Base-by-base conservation (phyloP, 2,329 filamentous ascomycete species). In the Fusarium pseudograminearum region DNA sequence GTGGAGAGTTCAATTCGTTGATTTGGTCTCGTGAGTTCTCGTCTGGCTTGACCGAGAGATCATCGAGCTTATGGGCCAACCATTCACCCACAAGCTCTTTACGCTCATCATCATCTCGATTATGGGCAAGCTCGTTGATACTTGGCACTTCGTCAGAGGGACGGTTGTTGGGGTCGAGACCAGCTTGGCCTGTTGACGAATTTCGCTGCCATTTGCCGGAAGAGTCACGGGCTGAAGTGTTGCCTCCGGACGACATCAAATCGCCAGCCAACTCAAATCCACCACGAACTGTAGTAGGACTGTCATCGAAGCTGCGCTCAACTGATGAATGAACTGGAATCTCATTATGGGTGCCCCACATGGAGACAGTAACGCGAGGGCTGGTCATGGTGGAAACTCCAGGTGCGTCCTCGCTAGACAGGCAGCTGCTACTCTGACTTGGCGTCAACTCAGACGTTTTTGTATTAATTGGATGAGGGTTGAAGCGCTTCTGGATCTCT, bases 361-460 rank as follows among this genome's bases (percentile, higher is more conserved):
- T 78, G 2, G 87, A 89, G 48, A 89, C 84, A 8, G 83, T 87
- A 22, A 89, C 84, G 30, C 82, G 82, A 9, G 87, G 86, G 72
- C 87, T 88, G 33, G 80, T 76, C 82, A 85, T 86, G 55, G 78
- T 72, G 51, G 79, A 72, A 11, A 79, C 72, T 45, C 77, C 76
- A 4, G 81, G 78, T 6, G 77, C 80, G 73, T 86, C 85, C 72
- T 87, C 85, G 62, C 84, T 86, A 6, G 86, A 85, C 55, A 78
- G 80, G 48, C 81, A 82, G 67, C 82, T 86, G 61, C 80, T 83
- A 70, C 82, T 84, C 20, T 83, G 83, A 48, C 83, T 82, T 7
- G 85, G 84, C 2, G 86, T 87, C 38, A 85, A 77, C 69, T 86
- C 81, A 22, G 75, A 70, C 3, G 76, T 40, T 73, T 75, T 61